A percentile compares a stretch with the other conserved stretches of the same genome.
These are phyloP conservation scores for Lupinus albus DNA, from an alignment of 306 rosid genomes.

Conservation along the genomic window DNA sequence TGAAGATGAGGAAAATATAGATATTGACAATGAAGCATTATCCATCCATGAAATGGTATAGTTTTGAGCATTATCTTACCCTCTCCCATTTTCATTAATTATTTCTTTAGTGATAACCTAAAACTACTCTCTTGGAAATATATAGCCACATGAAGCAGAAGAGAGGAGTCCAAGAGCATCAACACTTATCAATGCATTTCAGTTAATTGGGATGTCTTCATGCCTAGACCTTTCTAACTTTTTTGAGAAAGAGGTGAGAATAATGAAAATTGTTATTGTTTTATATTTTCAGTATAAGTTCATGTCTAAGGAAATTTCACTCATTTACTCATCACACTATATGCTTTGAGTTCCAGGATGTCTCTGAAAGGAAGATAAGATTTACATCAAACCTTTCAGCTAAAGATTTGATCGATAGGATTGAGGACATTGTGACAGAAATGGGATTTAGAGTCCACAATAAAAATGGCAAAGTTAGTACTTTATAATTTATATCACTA, in stretches of 20 bases:
- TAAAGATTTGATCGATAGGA: slow-evolving; percentile 67
- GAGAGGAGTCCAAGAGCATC: slow-evolving; percentile 55
- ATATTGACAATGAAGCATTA: slow-evolving; percentile 52
- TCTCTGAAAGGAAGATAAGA: slow-evolving; percentile 89
- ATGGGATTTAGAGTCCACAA: slow-evolving; percentile 78
- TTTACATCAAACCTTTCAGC: slow-evolving; percentile 79
- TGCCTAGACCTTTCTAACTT: slow-evolving; percentile 95
- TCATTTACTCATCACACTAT: neutral
- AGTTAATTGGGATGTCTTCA: slow-evolving; percentile 92
- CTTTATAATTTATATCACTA: slow-evolving; percentile 39
- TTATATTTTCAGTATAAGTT: slow-evolving; percentile 10
- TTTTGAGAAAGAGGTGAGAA: slow-evolving; percentile 88
- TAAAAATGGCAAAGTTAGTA: slow-evolving; percentile 81
- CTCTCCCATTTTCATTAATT: neutral
- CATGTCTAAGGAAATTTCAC: neutral
- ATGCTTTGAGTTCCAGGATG: slow-evolving; percentile 56
- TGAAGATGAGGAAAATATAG: slow-evolving; percentile 61
- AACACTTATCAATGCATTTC: slow-evolving; percentile 77
- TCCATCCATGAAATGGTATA: slow-evolving; percentile 61
- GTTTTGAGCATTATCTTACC: slow-evolving; percentile 4
- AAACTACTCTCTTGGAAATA: slow-evolving; percentile 43
- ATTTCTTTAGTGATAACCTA: slow-evolving; percentile 10
- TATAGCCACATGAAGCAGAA: slow-evolving; percentile 55
- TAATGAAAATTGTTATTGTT: slow-evolving; percentile 2
- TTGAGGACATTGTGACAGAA: slow-evolving; percentile 66